Percentiles rank a stretch among this genome's conserved stretches.
Conservation (phyloP, 352 stramenopile species). For the Pythium monospermum region DNA sequence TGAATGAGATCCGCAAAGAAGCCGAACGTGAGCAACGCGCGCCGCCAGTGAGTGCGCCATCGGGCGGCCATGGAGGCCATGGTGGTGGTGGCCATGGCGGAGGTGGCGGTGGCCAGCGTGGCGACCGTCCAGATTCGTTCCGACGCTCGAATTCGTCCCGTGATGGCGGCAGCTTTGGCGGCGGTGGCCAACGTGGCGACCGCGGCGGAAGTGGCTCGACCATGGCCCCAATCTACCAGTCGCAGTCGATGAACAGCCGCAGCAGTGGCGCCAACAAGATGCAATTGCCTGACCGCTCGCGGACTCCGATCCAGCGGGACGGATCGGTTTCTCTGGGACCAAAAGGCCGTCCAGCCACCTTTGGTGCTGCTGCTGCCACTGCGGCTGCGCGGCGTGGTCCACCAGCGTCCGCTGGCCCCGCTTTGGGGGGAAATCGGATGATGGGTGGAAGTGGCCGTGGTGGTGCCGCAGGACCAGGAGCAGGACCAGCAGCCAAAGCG, state of each 20-base stretch:
- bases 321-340: conserved; percentile 23
- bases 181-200: conserved; percentile 9
- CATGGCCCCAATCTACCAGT: conserved; percentile 22
- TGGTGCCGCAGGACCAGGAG: no score
- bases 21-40: conserved; percentile 77
- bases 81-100: no score
- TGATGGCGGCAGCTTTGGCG: conserved; percentile 50
- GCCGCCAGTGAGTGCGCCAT: conserved; percentile 47
- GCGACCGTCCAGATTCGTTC: conserved; percentile 18
- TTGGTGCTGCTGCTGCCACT: conserved; percentile 14
- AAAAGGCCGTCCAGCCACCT: conserved; percentile 24
- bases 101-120: no score
- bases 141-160: conserved; percentile 27
- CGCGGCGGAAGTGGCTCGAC: background rate
- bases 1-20: conserved; percentile 95
- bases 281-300: conserved; percentile 15
- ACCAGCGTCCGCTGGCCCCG: conserved; percentile 9
- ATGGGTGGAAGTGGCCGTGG: background rate
- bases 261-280: conserved; percentile 20
- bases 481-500: conserved; percentile 4
- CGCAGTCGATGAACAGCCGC: conserved; percentile 25
- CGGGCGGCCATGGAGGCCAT: conserved; percentile 13
- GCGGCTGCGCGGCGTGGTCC: conserved; percentile 5
- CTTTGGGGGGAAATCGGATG: background rate
- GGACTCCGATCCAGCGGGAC: conserved; percentile 14